phyloP scores from a whole-genome alignment of 495 filamentous ascomycete genomes.

The Pseudoneurospora amorphoporcata region DNA sequence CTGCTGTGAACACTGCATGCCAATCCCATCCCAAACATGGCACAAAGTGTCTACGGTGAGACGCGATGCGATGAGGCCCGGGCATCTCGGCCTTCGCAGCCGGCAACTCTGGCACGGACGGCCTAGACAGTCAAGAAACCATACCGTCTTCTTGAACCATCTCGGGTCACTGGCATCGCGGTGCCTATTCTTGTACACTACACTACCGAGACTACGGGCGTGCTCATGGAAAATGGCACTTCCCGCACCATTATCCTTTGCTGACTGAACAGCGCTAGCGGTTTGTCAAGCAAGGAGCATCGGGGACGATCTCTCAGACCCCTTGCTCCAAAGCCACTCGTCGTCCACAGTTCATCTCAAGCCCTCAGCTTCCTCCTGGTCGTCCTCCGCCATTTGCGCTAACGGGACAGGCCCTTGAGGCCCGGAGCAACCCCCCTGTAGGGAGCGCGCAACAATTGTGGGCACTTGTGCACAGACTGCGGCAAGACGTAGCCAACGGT shows the following conservation, averaged over 20 bases:
- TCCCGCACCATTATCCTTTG: not conserved
- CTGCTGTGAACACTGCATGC: not conserved
- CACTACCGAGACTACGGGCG: not conserved
- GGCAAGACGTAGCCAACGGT: not conserved
- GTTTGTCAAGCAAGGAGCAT: not conserved
- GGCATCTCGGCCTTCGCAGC: not conserved
- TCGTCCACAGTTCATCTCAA: not conserved
- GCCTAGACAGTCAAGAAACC: not conserved
- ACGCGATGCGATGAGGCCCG: not conserved
- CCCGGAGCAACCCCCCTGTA: not conserved
- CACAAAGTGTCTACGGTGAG: not conserved
- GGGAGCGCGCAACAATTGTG: slow-evolving; percentile 7
- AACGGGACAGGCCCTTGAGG: not conserved
- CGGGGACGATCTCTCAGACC: not conserved
- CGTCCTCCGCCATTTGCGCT: not conserved
- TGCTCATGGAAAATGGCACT: not conserved
- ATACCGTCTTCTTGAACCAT: not conserved
- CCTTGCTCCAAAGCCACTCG: not conserved
- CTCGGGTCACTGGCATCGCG: not conserved
- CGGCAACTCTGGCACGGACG: not conserved
- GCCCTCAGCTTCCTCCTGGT: not conserved
- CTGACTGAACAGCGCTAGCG: not conserved
- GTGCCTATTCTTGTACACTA: not conserved
- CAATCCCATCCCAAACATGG: not conserved
- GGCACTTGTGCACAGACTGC: not conserved